Percentiles rank a stretch among this genome's conserved stretches.
Conservation (phyloP, 345 rosid species). For the Sisymbrium irio region DNA sequence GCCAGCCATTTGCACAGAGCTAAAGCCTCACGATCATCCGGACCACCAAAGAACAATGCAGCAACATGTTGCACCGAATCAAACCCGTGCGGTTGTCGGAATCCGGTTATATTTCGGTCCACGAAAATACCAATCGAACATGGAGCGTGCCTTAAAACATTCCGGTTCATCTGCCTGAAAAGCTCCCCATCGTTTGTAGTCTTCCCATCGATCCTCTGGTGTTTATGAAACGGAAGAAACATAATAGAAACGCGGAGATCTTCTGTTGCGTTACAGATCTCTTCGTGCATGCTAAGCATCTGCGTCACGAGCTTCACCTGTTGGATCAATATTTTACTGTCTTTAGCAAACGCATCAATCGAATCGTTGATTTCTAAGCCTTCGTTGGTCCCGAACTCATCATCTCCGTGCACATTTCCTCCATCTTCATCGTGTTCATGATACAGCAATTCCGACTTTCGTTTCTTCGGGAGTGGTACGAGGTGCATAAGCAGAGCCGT, state of each 20-base stretch:
- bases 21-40: constrained; percentile 89
- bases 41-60: constrained; percentile 80
- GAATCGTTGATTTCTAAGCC: constrained; percentile 68
- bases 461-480: constrained; percentile 72
- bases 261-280: constrained; percentile 64
- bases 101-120: constrained; percentile 69
- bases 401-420: constrained; percentile 53
- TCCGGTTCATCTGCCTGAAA: constrained; percentile 63
- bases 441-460: constrained; percentile 49
- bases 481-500: constrained; percentile 68
- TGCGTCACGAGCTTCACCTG: constrained; percentile 65
- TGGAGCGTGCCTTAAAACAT: constrained; percentile 69
- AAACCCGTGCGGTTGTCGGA: constrained; percentile 57
- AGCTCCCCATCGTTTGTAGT: constrained; percentile 62
- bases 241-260: constrained; percentile 67
- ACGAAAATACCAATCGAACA: constrained; percentile 79
- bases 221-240: constrained; percentile 84
- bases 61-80: constrained; percentile 59
- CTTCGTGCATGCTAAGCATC: constrained; percentile 56
- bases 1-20: constrained; percentile 59
- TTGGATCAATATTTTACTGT: constrained; percentile 50
- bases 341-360: constrained; percentile 55
- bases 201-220: constrained; percentile 75
- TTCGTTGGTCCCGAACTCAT: constrained; percentile 81
- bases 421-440: constrained; percentile 69